Evolutionary conservation across 1,284 basidiomycete species (phyloP), one percentile per base, ranked within the genome.

Genomic region (Tilletia caries): DNA sequence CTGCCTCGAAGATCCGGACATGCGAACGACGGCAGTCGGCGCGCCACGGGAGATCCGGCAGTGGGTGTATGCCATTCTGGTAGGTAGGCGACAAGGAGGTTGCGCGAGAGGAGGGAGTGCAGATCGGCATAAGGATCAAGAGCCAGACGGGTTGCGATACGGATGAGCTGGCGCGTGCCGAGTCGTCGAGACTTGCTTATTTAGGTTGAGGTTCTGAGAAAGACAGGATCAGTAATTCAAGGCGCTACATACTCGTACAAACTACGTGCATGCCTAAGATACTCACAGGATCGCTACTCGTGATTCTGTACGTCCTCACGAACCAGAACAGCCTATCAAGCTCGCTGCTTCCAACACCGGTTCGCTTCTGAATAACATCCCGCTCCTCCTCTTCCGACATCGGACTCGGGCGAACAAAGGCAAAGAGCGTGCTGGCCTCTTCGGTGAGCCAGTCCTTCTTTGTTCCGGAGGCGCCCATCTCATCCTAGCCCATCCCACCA

Each of bases 341-440:
- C 44, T 68, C 67, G 0, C 70, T 68, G 0, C 68, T 67, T 12
- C 68, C 70, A 13, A 50, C 46, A 18, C 54, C 43, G 4, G 77
- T 67, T 34, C 75, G 72, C 10, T 70, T 54, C 46, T 73, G 70
- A 0, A 82, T 71, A 3, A 82, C 72, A 46, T 73, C 71, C 5
- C 72, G 73, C 70, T 84, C 84, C 67, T 84, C 84, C 20, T 65
- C 73, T 8, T 74, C 70, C n/a, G 78, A 71, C 84, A 84, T 84
- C 1, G 83, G 79, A 58, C 75, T 68, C 13, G 84, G 76, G 37
- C 78, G 72, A 34, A 84, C 77, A 65, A 81, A 74, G 33, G 75
- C 73, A 64, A 84, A 83, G 43, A 80, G 73, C 3, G 83, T 77
- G 32, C 79, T 70, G 18, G 82, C 76, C 64, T 83, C 79, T 62